These are phyloP conservation scores for Lecanoromycetidae sp. DNA, from an alignment of 2,329 filamentous ascomycete genomes.

Conservation along the genomic window DNA sequence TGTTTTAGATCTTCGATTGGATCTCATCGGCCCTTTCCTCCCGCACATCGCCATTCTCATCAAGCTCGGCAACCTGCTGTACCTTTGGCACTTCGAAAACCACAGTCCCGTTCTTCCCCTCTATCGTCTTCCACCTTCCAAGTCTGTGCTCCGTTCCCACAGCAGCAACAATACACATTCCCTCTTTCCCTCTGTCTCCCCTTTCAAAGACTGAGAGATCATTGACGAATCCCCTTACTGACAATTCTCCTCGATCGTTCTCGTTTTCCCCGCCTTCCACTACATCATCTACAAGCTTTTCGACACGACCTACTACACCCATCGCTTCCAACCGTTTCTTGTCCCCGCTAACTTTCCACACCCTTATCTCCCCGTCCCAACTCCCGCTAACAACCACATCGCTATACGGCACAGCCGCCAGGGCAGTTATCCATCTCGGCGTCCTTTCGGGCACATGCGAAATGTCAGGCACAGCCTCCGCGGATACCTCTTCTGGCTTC, in stretches of 20 bases:
- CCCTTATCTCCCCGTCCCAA: conserved; percentile 81
- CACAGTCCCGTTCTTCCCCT: conserved; percentile 69
- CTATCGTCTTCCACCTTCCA: conserved; percentile 62
- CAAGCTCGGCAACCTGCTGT: conserved; percentile 6
- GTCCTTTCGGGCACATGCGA: conserved; percentile 49
- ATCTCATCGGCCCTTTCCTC: too few relatives aligned
- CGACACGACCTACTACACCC: conserved; percentile 49
- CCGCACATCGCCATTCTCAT: neutral
- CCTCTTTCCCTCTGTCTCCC: conserved; percentile 36
- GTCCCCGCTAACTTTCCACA: conserved; percentile 75
- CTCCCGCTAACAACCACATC: conserved; percentile 83
- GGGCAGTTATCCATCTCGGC: conserved; percentile 81
- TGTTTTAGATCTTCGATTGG: too few relatives aligned
- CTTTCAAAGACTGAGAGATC: conserved; percentile 72
- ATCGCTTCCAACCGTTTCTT: conserved; percentile 64
- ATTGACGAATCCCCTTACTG: conserved; percentile 67
- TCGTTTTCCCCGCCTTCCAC: conserved; percentile 10
- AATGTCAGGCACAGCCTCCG: conserved; percentile 55
- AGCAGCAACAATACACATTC: conserved; percentile 73
- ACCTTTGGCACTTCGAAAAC: conserved; percentile 64
- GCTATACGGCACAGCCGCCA: conserved; percentile 76
- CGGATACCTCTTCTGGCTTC: conserved; percentile 55
- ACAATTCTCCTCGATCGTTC: neutral
- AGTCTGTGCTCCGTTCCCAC: conserved; percentile 77
- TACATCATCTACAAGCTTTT: conserved; percentile 21